A percentile compares a stretch with the other conserved stretches of the same genome.
Evolutionary conservation across 306 rosid genomes (phyloP).

Genomic region (Ammopiptanthus mongolicus): DNA sequence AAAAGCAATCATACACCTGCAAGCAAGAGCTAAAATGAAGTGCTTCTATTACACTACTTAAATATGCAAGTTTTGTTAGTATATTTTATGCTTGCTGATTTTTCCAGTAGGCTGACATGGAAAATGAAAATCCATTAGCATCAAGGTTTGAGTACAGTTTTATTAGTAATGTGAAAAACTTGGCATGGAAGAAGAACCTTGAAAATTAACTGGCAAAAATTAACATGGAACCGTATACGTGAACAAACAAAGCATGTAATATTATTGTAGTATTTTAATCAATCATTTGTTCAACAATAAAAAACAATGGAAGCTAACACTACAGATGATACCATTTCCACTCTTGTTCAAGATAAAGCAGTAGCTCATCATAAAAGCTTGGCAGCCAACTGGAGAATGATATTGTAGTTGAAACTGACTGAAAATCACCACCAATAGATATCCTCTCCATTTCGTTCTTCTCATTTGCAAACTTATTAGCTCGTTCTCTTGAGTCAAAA

Average conservation of each 20-base stretch:
- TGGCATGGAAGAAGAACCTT: slow-evolving; percentile 4
- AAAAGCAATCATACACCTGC: slow-evolving; percentile 90
- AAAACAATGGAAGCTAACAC: slow-evolving; percentile 16
- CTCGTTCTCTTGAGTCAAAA: slow-evolving; percentile 60
- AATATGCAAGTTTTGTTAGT: neutral
- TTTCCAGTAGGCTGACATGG: neutral
- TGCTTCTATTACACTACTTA: neutral
- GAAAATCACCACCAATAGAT: slow-evolving; percentile 44
- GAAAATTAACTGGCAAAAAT: neutral
- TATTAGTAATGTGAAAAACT: neutral
- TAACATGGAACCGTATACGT: neutral
- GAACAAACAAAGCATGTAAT: neutral
- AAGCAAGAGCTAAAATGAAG: slow-evolving; percentile 26
- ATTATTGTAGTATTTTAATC: neutral
- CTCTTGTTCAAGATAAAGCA: slow-evolving; percentile 97
- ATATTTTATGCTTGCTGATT: slow-evolving; percentile 12
- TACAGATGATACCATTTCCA: slow-evolving; percentile 80
- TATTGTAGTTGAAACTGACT: slow-evolving; percentile 43
- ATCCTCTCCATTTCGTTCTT: slow-evolving; percentile 57
- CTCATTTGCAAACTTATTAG: slow-evolving; percentile 52
- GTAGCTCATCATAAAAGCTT: slow-evolving; percentile 84
- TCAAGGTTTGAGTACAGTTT: neutral
- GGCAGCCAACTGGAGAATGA: slow-evolving; percentile 87
- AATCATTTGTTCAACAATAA: neutral
- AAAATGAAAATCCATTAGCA: slow-evolving; percentile 5